Base-by-base conservation (phyloP, 495 filamentous ascomycete genomes). In the Lophium mytilinum region DNA sequence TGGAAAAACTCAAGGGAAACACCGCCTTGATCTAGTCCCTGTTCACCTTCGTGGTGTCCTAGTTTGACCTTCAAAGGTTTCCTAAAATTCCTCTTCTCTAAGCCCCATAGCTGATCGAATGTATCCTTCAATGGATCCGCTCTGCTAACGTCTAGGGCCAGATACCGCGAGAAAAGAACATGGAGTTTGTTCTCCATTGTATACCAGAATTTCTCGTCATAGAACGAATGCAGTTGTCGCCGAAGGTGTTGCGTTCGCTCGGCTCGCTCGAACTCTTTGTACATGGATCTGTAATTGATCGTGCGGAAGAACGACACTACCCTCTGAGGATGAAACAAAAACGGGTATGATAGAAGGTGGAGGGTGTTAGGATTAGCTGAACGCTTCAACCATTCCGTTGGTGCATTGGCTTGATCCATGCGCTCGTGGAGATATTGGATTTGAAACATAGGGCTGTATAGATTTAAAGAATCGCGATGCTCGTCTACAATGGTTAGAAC, bases 1-100 rank as follows among this genome's bases (percentile, higher is more conserved):
- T 87, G 82, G 73, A 98, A 96, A 71, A 95, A 97, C 56, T 98
- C 93, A 66, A 92, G 90, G 58, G 95, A 89, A 4, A 97, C 89
- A 49, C 93, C 93, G 52, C 93, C 93, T 54, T 90, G 87, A 71
- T 98, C 93, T 17, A 92, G 77, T 1, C 93, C 93, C 65, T 94
- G 86, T 71, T 96, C 93, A 14, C 90, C 89, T 56, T 78, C 78
- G 18, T 83, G 78, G 66, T 87, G 85, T 4, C 88, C 89, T 61
- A 97, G 82, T 43, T 87, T 83, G 33, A 98, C 86, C 58, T 95
- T 95, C 30, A 98, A 73, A 0, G 93, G 93, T 34, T 86, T 80
- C 70, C 90, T 75, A 4, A 97, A 74, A 70, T 96, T 88, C 24
- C 88, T 80, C 60, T 82, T 81, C 70, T 95, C 84, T 40, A 90